phyloP scores from a whole-genome alignment of 2,329 filamentous ascomycete species.

The Didymella pinodella region DNA sequence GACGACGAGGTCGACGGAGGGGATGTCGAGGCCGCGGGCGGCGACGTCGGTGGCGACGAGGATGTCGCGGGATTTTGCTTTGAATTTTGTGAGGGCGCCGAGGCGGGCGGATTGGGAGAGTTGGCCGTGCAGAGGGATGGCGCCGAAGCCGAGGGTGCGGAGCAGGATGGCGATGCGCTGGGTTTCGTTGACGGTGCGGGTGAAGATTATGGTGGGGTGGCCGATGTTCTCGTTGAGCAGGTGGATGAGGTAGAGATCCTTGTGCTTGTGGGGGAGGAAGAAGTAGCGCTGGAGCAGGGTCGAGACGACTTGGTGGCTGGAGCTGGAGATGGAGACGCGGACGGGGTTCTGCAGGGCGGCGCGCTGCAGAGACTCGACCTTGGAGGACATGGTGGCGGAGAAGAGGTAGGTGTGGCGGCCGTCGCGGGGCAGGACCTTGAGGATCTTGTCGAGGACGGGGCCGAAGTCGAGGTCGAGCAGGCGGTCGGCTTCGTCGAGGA shows the following conservation, averaged over 20 bases:
- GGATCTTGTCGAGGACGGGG: conserved; percentile 88
- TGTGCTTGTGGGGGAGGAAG: conserved; percentile 78
- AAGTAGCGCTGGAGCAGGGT: conserved; percentile 87
- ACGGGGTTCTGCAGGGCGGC: conserved; percentile 87
- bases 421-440: conserved; percentile 77
- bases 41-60: conserved; percentile 95
- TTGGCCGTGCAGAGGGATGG: conserved; percentile 92
- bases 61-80: conserved; percentile 79
- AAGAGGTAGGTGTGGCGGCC: conserved; percentile 77
- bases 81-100: conserved; percentile 90
- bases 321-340: conserved; percentile 79
- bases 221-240: conserved; percentile 86
- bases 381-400: conserved; percentile 91
- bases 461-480: conserved; percentile 95
- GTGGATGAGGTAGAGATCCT: conserved; percentile 89
- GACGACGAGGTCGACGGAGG: conserved; percentile 85
- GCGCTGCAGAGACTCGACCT: conserved; percentile 90
- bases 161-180: conserved; percentile 85
- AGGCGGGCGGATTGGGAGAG: conserved; percentile 86
- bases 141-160: conserved; percentile 83
- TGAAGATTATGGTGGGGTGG: conserved; percentile 89
- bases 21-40: conserved; percentile 89
- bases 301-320: conserved; percentile 89
- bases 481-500: conserved; percentile 94
- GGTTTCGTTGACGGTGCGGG: conserved; percentile 88